Conservation (phyloP, 2,329 filamentous ascomycete species). For the Tolypocladium album region DNA sequence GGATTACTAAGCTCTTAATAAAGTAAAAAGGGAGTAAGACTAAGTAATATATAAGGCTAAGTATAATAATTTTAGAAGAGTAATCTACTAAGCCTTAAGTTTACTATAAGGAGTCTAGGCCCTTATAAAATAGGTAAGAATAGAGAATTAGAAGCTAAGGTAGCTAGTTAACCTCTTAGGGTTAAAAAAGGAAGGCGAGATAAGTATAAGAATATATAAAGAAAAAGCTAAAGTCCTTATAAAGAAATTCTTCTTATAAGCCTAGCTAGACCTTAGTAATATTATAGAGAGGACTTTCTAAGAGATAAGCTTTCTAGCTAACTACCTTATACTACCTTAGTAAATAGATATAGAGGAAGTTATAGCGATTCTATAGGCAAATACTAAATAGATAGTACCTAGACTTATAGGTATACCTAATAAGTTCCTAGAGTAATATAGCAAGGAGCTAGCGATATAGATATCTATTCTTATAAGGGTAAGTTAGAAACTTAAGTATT, state of each 20-base stretch:
- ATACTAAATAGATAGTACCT: background rate
- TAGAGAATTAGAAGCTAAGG: background rate
- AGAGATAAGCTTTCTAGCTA: background rate
- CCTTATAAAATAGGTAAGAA: background rate
- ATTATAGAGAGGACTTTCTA: background rate
- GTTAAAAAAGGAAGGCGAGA: background rate
- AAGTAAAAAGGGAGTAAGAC: background rate
- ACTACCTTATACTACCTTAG: no score
- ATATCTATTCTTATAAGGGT: background rate
- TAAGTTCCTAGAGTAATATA: background rate
- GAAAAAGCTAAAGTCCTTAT: background rate
- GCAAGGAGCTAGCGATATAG: background rate
- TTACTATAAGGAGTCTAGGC: background rate
- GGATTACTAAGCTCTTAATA: background rate
- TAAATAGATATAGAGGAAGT: no score
- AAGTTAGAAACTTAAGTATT: background rate
- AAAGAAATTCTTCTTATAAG: background rate
- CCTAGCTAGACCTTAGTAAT: background rate
- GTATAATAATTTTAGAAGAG: background rate
- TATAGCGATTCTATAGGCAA: background rate
- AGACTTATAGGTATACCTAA: background rate
- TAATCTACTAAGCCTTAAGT: background rate
- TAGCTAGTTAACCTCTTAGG: background rate
- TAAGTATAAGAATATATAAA: background rate
- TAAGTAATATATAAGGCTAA: background rate